Conservation (phyloP, 306 rosid genomes). For the Corylus heterophylla region DNA sequence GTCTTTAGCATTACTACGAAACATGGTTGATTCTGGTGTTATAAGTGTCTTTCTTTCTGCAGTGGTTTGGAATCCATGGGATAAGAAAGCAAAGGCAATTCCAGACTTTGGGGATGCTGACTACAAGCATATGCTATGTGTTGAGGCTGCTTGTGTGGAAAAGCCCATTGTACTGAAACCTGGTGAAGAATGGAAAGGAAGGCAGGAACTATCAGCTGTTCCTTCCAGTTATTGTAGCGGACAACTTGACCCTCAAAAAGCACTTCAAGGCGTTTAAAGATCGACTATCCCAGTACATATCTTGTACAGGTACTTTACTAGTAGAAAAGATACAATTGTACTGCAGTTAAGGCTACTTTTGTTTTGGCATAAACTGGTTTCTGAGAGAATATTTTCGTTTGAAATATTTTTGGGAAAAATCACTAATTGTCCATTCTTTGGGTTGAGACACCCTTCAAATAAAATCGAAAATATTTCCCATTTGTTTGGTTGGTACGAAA, state of each 20-base stretch:
- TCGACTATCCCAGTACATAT: slow-evolving; percentile 17
- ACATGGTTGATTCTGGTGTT: slow-evolving; percentile 1
- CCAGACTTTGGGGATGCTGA: slow-evolving; percentile 68
- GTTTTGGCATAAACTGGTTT: too few relatives aligned
- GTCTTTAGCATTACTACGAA: background rate
- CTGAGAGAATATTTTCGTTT: too few relatives aligned
- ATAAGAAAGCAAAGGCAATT: slow-evolving; percentile 68
- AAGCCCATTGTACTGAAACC: slow-evolving; percentile 66
- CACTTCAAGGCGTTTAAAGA: slow-evolving; percentile 25
- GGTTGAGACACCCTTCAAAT: too few relatives aligned
- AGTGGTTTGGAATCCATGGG: slow-evolving; percentile 95
- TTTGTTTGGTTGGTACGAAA: too few relatives aligned
- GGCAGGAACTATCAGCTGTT: slow-evolving; percentile 68
- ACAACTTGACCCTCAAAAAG: slow-evolving; percentile 64
- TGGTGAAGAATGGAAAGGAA: slow-evolving; percentile 90
- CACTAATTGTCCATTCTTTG: too few relatives aligned
- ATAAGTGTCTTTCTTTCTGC: slow-evolving; percentile 13
- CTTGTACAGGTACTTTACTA: slow-evolving; percentile 44
- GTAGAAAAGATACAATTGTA: background rate
- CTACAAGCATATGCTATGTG: slow-evolving; percentile 69
- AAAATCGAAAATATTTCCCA: too few relatives aligned
- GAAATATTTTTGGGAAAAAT: too few relatives aligned
- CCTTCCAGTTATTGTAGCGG: slow-evolving; percentile 81
- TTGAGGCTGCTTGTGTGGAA: slow-evolving; percentile 69
- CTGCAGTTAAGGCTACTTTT: background rate